Percentiles rank a stretch among this genome's conserved stretches.
Evolutionary conservation across 768 basidiomycete genomes (phyloP).

Genomic region (Termitomyces heimii): DNA sequence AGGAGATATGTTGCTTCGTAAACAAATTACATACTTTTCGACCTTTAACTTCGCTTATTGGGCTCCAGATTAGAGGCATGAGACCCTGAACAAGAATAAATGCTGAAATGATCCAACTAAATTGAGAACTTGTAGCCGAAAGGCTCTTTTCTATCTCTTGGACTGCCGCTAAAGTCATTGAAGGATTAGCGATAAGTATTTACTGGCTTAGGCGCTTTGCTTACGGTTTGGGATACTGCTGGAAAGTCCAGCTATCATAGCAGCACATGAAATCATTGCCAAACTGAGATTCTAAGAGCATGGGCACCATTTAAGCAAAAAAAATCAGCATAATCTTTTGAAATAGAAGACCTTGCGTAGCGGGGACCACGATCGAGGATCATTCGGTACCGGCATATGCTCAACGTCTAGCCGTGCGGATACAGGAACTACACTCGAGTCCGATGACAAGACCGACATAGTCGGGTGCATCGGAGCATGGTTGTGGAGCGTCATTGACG

Average conservation of each 20-base stretch:
- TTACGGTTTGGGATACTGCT: slow-evolving; percentile 63
- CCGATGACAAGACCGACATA: background rate
- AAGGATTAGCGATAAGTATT: background rate
- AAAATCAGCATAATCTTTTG: background rate
- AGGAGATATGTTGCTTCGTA: background rate
- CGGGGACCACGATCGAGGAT: slow-evolving; percentile 55
- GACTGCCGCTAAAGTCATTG: slow-evolving; percentile 46
- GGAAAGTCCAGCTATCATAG: slow-evolving; percentile 53
- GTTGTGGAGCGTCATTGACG: slow-evolving; percentile 2
- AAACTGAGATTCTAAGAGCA: slow-evolving; percentile 35
- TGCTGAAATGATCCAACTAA: slow-evolving; percentile 64
- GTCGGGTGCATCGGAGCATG: slow-evolving; percentile 1
- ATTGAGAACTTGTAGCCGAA: slow-evolving; percentile 51
- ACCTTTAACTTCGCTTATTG: slow-evolving; percentile 70
- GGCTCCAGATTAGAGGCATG: slow-evolving; percentile 63
- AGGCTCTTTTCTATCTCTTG: slow-evolving; percentile 53
- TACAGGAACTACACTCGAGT: background rate
- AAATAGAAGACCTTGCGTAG: slow-evolving; percentile 41
- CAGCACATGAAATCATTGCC: slow-evolving; percentile 41
- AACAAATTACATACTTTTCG: slow-evolving; percentile 43
- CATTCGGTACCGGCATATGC: slow-evolving; percentile 49
- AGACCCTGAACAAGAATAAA: slow-evolving; percentile 71
- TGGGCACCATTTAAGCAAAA: background rate
- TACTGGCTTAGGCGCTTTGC: slow-evolving; percentile 8
- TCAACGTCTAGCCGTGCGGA: slow-evolving; percentile 35